A percentile compares a stretch with the other conserved stretches of the same genome.
These are phyloP conservation scores for Leptomonas seymouri DNA, from an alignment of 208 protist genomes.

Conservation along the genomic window DNA sequence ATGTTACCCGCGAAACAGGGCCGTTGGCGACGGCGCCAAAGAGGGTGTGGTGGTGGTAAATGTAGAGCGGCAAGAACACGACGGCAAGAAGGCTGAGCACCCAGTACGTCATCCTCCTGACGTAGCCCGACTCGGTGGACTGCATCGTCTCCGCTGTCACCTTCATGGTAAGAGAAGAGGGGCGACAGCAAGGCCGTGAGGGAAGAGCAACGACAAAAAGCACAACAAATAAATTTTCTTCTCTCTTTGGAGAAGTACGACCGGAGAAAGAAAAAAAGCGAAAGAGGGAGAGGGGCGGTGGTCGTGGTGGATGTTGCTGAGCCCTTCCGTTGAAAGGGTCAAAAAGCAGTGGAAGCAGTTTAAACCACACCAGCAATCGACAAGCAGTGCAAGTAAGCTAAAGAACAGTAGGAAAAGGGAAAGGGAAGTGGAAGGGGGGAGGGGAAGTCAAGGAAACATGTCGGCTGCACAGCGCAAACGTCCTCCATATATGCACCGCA, in stretches of 20 bases:
- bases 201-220: background rate
- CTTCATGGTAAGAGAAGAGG: background rate
- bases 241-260: background rate
- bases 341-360: constrained; percentile 10
- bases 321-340: background rate
- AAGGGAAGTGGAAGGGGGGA: no score
- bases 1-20: background rate
- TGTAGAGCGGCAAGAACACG: constrained; percentile 1
- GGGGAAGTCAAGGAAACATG: no score
- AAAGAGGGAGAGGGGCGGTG: background rate
- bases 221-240: constrained; percentile 14
- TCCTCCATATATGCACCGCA: no score
- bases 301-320: background rate
- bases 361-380: no score
- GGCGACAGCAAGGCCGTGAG: constrained; percentile 19
- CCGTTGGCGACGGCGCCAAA: background rate
- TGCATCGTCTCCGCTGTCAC: background rate
- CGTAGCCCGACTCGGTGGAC: background rate
- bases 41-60: background rate
- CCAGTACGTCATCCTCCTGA: background rate
- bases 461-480: no score
- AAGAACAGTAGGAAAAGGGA: no score
- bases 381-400: no score
- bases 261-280: constrained; percentile 19
- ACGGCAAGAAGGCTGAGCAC: constrained; percentile 4